phyloP scores from a whole-genome alignment of 2,329 filamentous ascomycete species.

The Sporothrix globosa region DNA sequence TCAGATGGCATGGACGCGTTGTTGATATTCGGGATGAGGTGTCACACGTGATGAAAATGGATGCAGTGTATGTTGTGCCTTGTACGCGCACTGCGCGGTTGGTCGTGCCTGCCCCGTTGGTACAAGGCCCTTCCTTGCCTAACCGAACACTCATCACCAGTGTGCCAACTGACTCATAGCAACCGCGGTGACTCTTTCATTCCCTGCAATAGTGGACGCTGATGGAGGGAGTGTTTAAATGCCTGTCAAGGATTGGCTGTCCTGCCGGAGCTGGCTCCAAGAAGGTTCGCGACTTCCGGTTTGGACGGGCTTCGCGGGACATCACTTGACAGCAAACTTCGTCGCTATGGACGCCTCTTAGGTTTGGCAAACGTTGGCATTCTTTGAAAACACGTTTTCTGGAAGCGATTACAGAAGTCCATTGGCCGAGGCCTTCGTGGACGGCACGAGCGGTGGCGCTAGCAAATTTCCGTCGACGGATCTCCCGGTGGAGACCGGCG shows the following conservation, averaged over 20 bases:
- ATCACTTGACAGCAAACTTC: background rate
- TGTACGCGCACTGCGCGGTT: background rate
- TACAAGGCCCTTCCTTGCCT: background rate
- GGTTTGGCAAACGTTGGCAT: background rate
- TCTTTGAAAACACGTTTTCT: background rate
- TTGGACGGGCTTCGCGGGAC: background rate
- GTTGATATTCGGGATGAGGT: no score
- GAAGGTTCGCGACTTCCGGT: background rate
- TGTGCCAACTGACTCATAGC: background rate
- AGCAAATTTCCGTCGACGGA: conserved; percentile 8
- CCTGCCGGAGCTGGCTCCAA: background rate
- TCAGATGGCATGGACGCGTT: no score
- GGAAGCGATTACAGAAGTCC: background rate
- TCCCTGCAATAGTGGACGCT: background rate
- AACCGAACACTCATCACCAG: background rate
- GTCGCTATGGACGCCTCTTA: background rate
- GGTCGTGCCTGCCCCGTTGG: background rate
- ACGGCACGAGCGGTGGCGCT: conserved; percentile 8
- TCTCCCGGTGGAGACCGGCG: conserved; percentile 18
- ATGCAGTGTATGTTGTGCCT: no score
- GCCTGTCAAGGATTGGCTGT: background rate
- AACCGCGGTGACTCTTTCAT: background rate
- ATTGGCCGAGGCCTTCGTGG: background rate
- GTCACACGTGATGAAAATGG: no score
- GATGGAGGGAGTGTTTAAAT: conserved; percentile 12